phyloP scores from a whole-genome alignment of 139 green algal species.

The Micractinium conductrix region DNA sequence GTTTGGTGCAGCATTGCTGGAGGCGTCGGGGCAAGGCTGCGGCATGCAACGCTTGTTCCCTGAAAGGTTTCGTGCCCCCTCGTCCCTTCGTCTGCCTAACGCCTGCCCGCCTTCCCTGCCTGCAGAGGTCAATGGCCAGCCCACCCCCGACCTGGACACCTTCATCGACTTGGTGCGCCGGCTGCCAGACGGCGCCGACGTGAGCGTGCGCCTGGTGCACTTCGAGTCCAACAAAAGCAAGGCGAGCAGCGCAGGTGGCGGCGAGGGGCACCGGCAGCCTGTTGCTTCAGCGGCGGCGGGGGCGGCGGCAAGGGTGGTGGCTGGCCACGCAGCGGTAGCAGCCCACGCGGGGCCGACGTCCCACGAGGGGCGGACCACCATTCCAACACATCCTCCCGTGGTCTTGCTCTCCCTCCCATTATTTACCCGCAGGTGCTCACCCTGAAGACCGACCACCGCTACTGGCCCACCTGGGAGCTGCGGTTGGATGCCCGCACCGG shows the following conservation, averaged over 20 bases:
- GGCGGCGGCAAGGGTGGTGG: too few relatives aligned
- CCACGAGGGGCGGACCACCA: too few relatives aligned
- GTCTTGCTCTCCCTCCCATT: too few relatives aligned
- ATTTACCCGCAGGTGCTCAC: conserved; percentile 76
- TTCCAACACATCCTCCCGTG: too few relatives aligned
- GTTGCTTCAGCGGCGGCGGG: too few relatives aligned
- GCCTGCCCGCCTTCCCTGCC: background rate
- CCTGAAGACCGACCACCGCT: conserved; percentile 83
- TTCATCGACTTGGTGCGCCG: conserved; percentile 63
- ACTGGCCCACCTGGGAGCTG: conserved; percentile 88
- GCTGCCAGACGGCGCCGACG: conserved; percentile 75
- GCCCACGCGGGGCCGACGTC: background rate
- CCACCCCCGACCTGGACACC: conserved; percentile 78
- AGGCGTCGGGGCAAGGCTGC: too few relatives aligned
- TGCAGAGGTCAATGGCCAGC: conserved; percentile 35
- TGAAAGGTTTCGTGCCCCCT: background rate
- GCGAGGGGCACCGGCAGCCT: too few relatives aligned
- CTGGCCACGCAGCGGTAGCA: background rate
- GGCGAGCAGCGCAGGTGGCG: background rate
- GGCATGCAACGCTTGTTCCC: too few relatives aligned
- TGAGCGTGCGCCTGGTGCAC: conserved; percentile 77
- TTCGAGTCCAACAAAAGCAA: conserved; percentile 70
- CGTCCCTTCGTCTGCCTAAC: background rate
- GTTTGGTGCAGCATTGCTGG: background rate
- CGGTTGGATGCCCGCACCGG: conserved; percentile 56